These are phyloP conservation scores for Hyphopichia pseudoburtonii DNA, from an alignment of 1,139 yeast species.

Conservation along the genomic window DNA sequence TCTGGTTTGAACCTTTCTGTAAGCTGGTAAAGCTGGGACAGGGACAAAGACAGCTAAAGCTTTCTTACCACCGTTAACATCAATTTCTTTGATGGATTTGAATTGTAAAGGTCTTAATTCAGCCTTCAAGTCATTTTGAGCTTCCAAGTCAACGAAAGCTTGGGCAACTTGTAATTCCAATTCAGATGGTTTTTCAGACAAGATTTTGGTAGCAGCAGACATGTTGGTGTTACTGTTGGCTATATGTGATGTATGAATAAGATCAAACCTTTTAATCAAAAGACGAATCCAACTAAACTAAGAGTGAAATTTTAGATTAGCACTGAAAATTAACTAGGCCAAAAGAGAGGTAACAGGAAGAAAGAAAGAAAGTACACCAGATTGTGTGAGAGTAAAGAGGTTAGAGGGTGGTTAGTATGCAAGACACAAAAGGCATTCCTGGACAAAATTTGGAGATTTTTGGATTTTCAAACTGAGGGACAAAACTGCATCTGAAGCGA, in stretches of 20 bases:
- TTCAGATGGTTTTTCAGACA: conserved; percentile 91
- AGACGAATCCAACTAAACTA: conserved; percentile 3
- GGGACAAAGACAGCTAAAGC: conserved; percentile 98
- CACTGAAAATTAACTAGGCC: neutral
- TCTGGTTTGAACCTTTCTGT: conserved; percentile 97
- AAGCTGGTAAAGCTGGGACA: conserved; percentile 87
- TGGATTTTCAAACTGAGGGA: too few relatives aligned
- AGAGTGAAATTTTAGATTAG: conserved; percentile 2
- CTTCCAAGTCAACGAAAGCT: conserved; percentile 97
- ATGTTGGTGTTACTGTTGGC: conserved; percentile 30
- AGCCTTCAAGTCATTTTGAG: conserved; percentile 94
- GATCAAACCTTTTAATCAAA: conserved; percentile 1
- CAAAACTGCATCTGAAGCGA: too few relatives aligned
- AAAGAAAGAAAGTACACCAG: conserved; percentile 1
- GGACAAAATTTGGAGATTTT: too few relatives aligned
- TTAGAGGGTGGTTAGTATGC: neutral
- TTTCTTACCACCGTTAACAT: conserved; percentile 98
- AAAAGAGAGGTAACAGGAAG: neutral
- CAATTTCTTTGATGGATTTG: conserved; percentile 97
- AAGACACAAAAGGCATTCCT: too few relatives aligned
- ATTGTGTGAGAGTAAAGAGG: neutral
- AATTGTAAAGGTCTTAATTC: conserved; percentile 98
- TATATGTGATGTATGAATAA: conserved; percentile 3
- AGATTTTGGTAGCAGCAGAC: conserved; percentile 97
- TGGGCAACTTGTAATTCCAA: conserved; percentile 99